A percentile compares a stretch with the other conserved stretches of the same genome.
Evolutionary conservation across 148 eudicot species (phyloP).

Genomic region (Linanthus parryae): DNA sequence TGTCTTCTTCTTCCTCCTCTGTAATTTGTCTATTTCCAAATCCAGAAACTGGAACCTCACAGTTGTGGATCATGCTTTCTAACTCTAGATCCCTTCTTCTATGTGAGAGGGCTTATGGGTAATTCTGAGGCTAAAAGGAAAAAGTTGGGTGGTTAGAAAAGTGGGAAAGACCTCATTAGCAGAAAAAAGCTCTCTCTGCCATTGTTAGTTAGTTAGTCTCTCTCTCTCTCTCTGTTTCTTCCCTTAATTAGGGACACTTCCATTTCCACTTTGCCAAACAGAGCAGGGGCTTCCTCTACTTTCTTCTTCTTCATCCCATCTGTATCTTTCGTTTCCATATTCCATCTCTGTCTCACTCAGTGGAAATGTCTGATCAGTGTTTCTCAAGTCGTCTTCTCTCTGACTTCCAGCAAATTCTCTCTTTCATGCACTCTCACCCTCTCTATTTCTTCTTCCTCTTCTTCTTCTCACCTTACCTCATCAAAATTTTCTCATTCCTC

Average conservation of each 20-base stretch:
- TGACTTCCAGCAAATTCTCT: slow-evolving; percentile 25
- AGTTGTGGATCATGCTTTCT: neutral
- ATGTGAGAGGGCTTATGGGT: neutral
- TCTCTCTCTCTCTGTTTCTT: slow-evolving; percentile 11
- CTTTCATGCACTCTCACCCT: slow-evolving; percentile 45
- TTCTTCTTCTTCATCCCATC: slow-evolving; percentile 20
- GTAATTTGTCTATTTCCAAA: no score
- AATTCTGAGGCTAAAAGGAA: neutral
- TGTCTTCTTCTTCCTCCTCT: no score
- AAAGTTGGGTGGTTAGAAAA: neutral
- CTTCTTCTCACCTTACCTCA: slow-evolving; percentile 78
- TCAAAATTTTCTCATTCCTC: slow-evolving; percentile 59
- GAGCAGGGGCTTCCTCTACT: slow-evolving; percentile 11
- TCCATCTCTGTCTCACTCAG: slow-evolving; percentile 8
- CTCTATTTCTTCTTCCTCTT: slow-evolving; percentile 65
- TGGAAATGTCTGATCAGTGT: slow-evolving; percentile 43
- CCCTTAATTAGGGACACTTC: slow-evolving; percentile 74
- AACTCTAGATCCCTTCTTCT: neutral
- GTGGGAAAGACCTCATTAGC: neutral
- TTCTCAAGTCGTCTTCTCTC: slow-evolving; percentile 21
- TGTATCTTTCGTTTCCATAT: slow-evolving; percentile 16
- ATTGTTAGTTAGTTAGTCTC: slow-evolving; percentile 14
- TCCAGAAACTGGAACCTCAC: neutral
- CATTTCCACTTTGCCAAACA: slow-evolving; percentile 22
- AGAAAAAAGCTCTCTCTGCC: slow-evolving; percentile 1